Base-by-base conservation (phyloP, 306 rosid genomes). In the Vigna nakashimae region DNA sequence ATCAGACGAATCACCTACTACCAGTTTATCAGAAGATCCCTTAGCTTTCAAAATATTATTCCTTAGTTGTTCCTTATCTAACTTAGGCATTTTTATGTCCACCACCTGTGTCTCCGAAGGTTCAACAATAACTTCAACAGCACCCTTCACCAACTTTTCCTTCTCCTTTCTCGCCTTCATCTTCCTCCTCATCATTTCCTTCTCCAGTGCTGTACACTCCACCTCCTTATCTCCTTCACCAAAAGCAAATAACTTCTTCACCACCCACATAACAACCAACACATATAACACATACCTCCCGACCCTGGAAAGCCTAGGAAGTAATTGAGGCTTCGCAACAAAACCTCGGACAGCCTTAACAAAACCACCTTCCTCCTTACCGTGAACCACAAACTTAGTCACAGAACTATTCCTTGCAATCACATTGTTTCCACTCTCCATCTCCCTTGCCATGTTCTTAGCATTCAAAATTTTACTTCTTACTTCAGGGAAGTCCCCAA, bases 161-260 rank as follows among this genome's bases (percentile, higher is more conserved):
- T 81, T 91, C 89, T 86, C 95, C 86, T 88, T 84, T 65, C 98
- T 89, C 9, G 87, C 88, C 79, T 88, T 91, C 1, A 89, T 84
- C 86, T 95, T 92, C 86, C 98, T 89, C 89, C 94, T 91, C 92
- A 91, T 88, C 89, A 95, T 91, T 77, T 89, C 96, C 84, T 95
- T 89, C 85, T 89, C 98, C 50, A 30, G 46, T 78, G 81, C 86
- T 0, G 90, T 74, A 71, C 80, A 65, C n/a, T 52, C 56, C 26
- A 75, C 89, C 59, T 95, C 92, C 82, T 91, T 82, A 57, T 69
- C 83, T 83, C 87, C 83, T 52, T 72, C 84, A 80, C 87, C 80
- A 63, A 80, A 82, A 73, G 73, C 22, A 69, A 92, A 86, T 32
- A 91, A 69, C 49, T 89, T 88, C 82, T 86, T 95, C 88, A 88